Percentiles rank a stretch among this genome's conserved stretches.
Evolutionary conservation across 2,329 filamentous ascomycete species (phyloP).

Genomic region (Diaporthe helianthi): DNA sequence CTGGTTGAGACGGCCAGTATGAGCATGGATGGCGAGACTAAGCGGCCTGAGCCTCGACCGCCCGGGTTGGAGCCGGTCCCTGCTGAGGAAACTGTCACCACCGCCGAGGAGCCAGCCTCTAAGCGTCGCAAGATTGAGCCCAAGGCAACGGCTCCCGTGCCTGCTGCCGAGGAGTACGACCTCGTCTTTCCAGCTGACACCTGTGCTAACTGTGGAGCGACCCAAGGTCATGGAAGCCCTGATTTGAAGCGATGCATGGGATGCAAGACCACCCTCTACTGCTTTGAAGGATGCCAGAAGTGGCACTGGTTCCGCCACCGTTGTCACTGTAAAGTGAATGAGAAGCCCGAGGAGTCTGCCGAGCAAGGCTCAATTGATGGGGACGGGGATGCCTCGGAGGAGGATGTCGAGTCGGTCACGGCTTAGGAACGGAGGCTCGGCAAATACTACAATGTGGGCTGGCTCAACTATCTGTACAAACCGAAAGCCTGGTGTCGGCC

Average conservation of each 20-base stretch:
- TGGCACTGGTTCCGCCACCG: conserved; percentile 5
- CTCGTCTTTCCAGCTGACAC: background rate
- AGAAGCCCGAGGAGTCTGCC: background rate
- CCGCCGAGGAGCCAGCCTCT: background rate
- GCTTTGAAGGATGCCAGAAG: conserved; percentile 3
- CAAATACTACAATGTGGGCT: background rate
- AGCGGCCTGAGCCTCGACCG: background rate
- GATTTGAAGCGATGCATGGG: background rate
- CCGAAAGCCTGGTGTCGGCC: too few species aligned
- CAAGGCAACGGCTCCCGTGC: too few species aligned
- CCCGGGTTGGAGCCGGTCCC: background rate
- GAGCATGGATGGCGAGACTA: background rate
- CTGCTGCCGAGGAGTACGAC: background rate
- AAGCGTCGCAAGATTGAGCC: background rate
- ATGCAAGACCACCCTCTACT: conserved; percentile 8
- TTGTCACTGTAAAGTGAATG: background rate
- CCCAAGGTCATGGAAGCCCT: background rate
- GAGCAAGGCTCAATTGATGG: background rate
- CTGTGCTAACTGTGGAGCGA: background rate
- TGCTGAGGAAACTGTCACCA: background rate
- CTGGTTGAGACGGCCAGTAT: background rate
- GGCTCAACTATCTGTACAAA: background rate
- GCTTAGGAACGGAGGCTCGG: too few species aligned
- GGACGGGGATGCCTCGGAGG: background rate
- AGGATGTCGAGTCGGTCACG: background rate